phyloP scores from a whole-genome alignment of 768 basidiomycete genomes.

The Pleurotus giganteus region DNA sequence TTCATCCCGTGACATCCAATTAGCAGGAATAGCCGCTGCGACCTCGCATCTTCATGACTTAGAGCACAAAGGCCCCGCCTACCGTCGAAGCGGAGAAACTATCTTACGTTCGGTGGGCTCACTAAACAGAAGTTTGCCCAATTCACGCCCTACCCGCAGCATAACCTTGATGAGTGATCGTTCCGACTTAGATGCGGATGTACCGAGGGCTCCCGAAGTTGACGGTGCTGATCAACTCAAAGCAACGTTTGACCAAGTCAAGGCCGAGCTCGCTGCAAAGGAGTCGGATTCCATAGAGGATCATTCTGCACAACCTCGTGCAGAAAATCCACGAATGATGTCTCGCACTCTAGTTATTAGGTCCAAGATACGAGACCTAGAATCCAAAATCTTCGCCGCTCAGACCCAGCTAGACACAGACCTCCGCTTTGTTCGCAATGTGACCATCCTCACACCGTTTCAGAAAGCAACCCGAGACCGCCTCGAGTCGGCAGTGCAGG shows the following conservation, averaged over 20 bases:
- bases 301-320: slow-evolving; percentile 19
- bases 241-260: slow-evolving; percentile 74
- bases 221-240: slow-evolving; percentile 69
- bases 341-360: slow-evolving; percentile 59
- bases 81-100: slow-evolving; percentile 7
- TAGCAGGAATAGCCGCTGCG: slow-evolving; percentile 85
- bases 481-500: slow-evolving; percentile 58
- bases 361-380: slow-evolving; percentile 63
- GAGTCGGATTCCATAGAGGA: slow-evolving; percentile 28
- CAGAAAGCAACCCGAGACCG: slow-evolving; percentile 80
- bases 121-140: slow-evolving; percentile 29
- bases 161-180: slow-evolving; percentile 26
- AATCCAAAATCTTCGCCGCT: slow-evolving; percentile 50
- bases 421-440: slow-evolving; percentile 74
- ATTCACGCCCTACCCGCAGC: slow-evolving; percentile 22
- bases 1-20: slow-evolving; percentile 65
- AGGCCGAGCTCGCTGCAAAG: slow-evolving; percentile 73
- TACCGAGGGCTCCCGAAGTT: slow-evolving; percentile 50
- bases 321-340: slow-evolving; percentile 31
- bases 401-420: slow-evolving; percentile 64
- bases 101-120: slow-evolving; percentile 35
- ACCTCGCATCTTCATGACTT: slow-evolving; percentile 77
- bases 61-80: slow-evolving; percentile 42
- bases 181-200: slow-evolving; percentile 37
- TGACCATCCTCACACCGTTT: slow-evolving; percentile 86